Base-by-base conservation (phyloP, 768 basidiomycete species). In the Trametes cingulata region DNA sequence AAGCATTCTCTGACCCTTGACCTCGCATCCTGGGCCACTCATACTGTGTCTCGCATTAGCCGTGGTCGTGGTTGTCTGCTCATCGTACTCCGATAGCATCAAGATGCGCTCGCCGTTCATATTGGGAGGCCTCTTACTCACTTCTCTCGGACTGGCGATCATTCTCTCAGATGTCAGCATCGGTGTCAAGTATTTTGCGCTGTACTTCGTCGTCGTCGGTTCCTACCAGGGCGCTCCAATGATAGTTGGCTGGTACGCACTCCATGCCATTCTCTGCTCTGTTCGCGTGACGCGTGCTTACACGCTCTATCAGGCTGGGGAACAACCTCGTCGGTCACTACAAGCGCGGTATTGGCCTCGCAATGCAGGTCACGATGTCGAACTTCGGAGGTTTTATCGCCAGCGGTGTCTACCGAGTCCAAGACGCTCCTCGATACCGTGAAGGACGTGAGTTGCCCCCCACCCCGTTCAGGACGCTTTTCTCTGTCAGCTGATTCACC, bases 261-360 rank as follows among this genome's bases (percentile, higher is more conserved):
- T 27, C 14, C 14, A 48, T 46, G 12, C 22, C 36, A 35, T 24
- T 24, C 33, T 3, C 10, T 6, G n/a, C n/a, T 19, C 19, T n/a
- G 8, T 35, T 10, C 29, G 4, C 29, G 29, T 33, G 4, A 33
- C 6, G 29, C 10, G n/a, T 10, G 29, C 29, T 33, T 5, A 33
- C 6, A 10, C 29, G 29, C 29, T 33, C 29, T 4, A 12, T 7
- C 13, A 66, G 65, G 65, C 72, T 85, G 8, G 82, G 83, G 20
- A 87, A 85, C 65, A 87, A 90, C 64, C 74, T 86, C 8, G 72
- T 80, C 0, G 88, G 88, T 0, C 85, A 87, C 60, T 88, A 86
- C 69, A 90, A 90, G 68, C 86, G 88, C 6, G 87, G 72, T n/a
- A 75, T 86, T 10, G 86, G 84, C 5, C 84, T 90, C 80, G 86